phyloP scores from a whole-genome alignment of 768 basidiomycete genomes.

The Auricularia sp. region DNA sequence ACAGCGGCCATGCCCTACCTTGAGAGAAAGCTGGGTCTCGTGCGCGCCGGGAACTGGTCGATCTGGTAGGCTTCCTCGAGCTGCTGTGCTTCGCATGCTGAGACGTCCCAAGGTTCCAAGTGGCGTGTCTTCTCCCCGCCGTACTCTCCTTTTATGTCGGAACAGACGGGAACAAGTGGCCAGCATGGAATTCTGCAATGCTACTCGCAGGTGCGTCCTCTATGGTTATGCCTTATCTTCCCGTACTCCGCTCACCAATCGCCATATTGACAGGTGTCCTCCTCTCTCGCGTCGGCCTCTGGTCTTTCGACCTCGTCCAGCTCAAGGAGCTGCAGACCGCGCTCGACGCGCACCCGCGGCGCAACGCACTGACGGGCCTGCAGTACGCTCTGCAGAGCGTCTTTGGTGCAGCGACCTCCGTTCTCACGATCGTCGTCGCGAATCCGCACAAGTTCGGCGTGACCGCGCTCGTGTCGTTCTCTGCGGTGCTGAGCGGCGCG shows the following conservation, averaged over 20 bases:
- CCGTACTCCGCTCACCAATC: not conserved
- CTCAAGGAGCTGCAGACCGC: conserved; percentile 38
- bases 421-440: not conserved
- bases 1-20: conserved; percentile 34
- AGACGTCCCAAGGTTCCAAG: conserved; percentile 23
- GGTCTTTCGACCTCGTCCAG: conserved; percentile 44
- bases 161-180: conserved; percentile 10
- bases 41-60: conserved; percentile 40
- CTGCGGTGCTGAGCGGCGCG: not conserved
- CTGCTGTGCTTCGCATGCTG: not conserved
- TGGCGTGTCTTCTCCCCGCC: conserved; percentile 35
- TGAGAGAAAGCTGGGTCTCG: conserved; percentile 32
- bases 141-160: conserved; percentile 30
- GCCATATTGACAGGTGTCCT: conserved; percentile 29
- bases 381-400: conserved; percentile 26
- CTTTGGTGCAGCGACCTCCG: not conserved
- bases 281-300: conserved; percentile 35
- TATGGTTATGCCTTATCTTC: not conserved
- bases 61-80: conserved; percentile 27
- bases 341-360: conserved; percentile 32
- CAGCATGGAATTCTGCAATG: conserved; percentile 26
- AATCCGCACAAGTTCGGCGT: not conserved
- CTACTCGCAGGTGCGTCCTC: conserved; percentile 31
- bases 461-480: not conserved
- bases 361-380: conserved; percentile 31